Evolutionary conservation across 108 stramenopile genomes (phyloP), one percentile per base, ranked within the genome.

Genomic region (Pinguiococcus pyrenoidosus): DNA sequence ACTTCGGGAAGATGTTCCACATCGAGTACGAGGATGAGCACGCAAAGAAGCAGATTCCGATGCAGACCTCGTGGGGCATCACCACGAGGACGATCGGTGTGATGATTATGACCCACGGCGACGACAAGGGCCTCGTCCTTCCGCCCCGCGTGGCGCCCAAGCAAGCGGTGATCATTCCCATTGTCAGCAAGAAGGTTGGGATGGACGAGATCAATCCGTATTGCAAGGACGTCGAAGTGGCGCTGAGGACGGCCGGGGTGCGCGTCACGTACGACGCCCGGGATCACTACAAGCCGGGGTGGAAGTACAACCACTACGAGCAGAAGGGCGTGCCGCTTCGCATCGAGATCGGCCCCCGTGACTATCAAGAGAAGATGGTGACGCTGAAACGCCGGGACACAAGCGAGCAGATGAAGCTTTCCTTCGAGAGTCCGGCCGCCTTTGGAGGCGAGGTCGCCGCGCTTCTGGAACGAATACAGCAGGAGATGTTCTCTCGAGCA

Each of bases 251-350:
- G 2, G 66, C 21, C 9, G 54, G 61, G 14, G 60, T 71, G 16
- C 78, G 98, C 18, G 82, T 74, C 46, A 85, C 91, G 50, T 76
- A 78, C 37, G 98, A 99, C 57, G 84, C 84, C 70, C 77, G 97
- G 18, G 44, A 42, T 40, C 82, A 92, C 66, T 92, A 96, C 76
- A 92, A 88, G 37, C 89, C 94, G 28, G 98, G 94, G 16, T 96
- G 94, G 94, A 99, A 99, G 73, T 99, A 89, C 68, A 87, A 89
- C 51, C 92, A 99, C 54, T 99, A 93, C 92, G 98, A 99, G 70
- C 94, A 95, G 65, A 96, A 96, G 71, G 98, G 95, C 49, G 98
- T 99, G 40, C 98, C 98, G 42, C 69, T 99, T 37, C 87, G 98
- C 32, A 66, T 96, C 42, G 98, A 99, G 56, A 83, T 99, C 24